A percentile compares a stretch with the other conserved stretches of the same genome.
Conservation (phyloP, 768 basidiomycete genomes). For the Boletus rubropictus region DNA sequence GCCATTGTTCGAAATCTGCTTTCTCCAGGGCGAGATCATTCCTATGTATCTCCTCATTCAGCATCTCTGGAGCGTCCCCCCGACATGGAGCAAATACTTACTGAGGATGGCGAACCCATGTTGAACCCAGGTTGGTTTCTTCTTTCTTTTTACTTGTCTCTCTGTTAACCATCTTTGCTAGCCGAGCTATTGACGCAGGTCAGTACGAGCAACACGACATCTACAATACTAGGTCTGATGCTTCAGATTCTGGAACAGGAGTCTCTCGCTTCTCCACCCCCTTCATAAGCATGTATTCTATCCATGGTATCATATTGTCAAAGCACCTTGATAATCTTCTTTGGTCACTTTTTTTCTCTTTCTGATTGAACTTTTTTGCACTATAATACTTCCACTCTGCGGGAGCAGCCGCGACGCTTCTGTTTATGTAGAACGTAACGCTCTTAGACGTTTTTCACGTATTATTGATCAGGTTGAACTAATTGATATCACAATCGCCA, state of each 20-base stretch:
- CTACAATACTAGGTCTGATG: constrained; percentile 26
- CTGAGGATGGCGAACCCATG: constrained; percentile 63
- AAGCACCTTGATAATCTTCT: constrained; percentile 17
- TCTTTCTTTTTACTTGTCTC: neutral
- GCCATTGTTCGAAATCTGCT: constrained; percentile 13
- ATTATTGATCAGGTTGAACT: constrained; percentile 2
- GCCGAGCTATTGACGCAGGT: constrained; percentile 65
- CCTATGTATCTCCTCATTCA: constrained; percentile 26
- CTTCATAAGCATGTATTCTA: constrained; percentile 37
- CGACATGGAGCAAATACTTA: constrained; percentile 51
- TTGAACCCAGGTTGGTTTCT: constrained; percentile 53
- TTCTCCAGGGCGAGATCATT: constrained; percentile 17
- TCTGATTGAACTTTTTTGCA: constrained; percentile 14
- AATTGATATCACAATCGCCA: constrained; percentile 21
- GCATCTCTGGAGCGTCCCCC: constrained; percentile 32
- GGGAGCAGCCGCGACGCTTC: constrained; percentile 11
- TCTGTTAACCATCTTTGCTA: constrained; percentile 6
- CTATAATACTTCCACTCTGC: constrained; percentile 23
- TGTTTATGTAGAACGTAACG: constrained; percentile 10
- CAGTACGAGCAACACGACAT: constrained; percentile 16
- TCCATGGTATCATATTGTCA: constrained; percentile 16
- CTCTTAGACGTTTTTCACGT: constrained; percentile 7
- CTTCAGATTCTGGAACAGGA: constrained; percentile 37
- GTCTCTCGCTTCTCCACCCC: constrained; percentile 67
- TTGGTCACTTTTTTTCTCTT: neutral